These are phyloP conservation scores for Mediolabrus comicus DNA, from an alignment of 108 stramenopile species.

Conservation along the genomic window DNA sequence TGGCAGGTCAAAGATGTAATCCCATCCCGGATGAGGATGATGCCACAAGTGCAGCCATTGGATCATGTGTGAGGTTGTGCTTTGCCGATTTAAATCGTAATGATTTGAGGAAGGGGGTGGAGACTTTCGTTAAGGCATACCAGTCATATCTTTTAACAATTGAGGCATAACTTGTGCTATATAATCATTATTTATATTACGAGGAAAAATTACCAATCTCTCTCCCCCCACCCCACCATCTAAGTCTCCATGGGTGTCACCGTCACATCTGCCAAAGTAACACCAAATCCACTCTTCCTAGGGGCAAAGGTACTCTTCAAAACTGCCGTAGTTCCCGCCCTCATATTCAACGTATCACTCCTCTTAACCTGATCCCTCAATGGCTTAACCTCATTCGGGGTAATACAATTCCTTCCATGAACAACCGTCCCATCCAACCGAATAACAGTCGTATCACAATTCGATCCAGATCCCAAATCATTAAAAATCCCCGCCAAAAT, in stretches of 20 bases:
- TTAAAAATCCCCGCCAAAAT: conserved; percentile 97
- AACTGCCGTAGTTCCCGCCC: conserved; percentile 75
- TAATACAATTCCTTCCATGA: conserved; percentile 73
- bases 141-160: conserved; percentile 4
- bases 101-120: conserved; percentile 34
- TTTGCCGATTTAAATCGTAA: conserved; percentile 61
- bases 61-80: conserved; percentile 56
- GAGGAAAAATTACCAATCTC: not conserved
- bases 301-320: conserved; percentile 49
- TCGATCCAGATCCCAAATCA: conserved; percentile 94
- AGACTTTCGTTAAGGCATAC: conserved; percentile 42
- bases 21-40: conserved; percentile 24
- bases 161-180: not conserved
- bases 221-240: not conserved
- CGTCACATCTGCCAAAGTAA: conserved; percentile 64
- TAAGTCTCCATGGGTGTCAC: conserved; percentile 57
- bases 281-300: conserved; percentile 49
- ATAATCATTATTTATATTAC: not conserved
- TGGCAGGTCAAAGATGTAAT: conserved; percentile 55
- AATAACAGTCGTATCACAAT: conserved; percentile 94
- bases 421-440: conserved; percentile 72
- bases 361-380: conserved; percentile 61
- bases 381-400: conserved; percentile 71
- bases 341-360: conserved; percentile 64
- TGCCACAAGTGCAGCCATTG: conserved; percentile 6